Base-by-base conservation (phyloP, 495 filamentous ascomycete genomes). In the Haplographium delicatum region DNA sequence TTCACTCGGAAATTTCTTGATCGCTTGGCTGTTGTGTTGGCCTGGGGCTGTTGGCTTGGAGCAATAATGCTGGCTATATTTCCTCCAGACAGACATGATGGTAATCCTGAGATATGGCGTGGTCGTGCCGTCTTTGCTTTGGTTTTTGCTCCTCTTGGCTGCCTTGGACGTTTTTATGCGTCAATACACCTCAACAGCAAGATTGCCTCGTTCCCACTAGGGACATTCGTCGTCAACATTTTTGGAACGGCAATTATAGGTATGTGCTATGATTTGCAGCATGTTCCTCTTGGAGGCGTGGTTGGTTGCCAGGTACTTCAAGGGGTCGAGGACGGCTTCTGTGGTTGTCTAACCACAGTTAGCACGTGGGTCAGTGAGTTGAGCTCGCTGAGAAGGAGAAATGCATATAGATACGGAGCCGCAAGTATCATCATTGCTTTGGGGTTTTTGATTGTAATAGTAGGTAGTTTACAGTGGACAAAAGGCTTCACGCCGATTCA, bases 321-420 rank as follows among this genome's bases (percentile, higher is more conserved):
- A 62, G 91, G 90, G 5, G 68, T 95, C 20, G 77, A 84, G 69
- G 91, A 96, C 71, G 91, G 91, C 41, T 94, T 96, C 59, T 96
- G 91, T 63, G 91, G 91, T 7, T 84, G 84, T 54, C 68, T 88
- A 60, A 96, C 91, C 9, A 97, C 91, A 8, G 80, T 97, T n/a
- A 90, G 85, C 58, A 96, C 91, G 4, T 96, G 89, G 88, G 85
- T 93, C 11, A 68, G 72, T 8, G 91, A 97, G 73, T 60, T 96
- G 61, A 79, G 80, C 51, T 81, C 78, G 2, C 60, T 95, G 62
- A 64, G 75, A 56, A 71, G 82, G 25, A 64, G 75, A 18, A 72
- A 90, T 69, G 82, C 82, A 0, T 96, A 91, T 69, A 46, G 82
- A 0, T 97, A 97, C 68, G 89, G 86, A 0, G 60, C 64, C 0